These are phyloP conservation scores for Cercospora brassicicola DNA, from an alignment of 2,329 filamentous ascomycete genomes.

Conservation along the genomic window DNA sequence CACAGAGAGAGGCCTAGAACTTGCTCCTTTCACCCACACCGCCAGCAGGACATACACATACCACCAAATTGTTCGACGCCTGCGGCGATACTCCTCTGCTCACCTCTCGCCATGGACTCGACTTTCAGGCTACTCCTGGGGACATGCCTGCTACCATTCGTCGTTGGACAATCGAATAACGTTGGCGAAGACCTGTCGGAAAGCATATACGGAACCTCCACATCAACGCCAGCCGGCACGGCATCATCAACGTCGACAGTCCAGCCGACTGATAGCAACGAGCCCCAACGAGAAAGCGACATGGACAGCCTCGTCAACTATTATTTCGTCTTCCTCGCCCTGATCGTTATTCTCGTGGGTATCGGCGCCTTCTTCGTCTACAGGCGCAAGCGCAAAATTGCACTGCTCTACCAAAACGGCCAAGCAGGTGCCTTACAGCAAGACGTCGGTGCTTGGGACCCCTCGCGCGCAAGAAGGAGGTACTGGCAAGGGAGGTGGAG, in stretches of 20 bases:
- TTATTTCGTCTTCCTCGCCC: slow-evolving; percentile 59
- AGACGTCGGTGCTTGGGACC: slow-evolving; percentile 21
- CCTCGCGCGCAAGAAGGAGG: slow-evolving; percentile 28
- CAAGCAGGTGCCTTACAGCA: slow-evolving; percentile 20
- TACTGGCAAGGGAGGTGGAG: slow-evolving; percentile 32
- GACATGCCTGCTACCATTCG: background rate
- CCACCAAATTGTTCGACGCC: background rate
- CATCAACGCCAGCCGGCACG: background rate
- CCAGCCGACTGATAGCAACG: background rate
- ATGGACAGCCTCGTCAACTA: slow-evolving; percentile 44
- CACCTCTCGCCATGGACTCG: background rate
- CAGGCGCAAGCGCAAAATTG: slow-evolving; percentile 42
- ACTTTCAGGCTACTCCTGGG: background rate
- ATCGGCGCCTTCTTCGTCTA: slow-evolving; percentile 49
- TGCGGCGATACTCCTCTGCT: background rate
- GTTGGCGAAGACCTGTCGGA: background rate
- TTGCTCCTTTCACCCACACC: background rate
- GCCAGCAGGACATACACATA: background rate
- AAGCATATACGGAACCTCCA: slow-evolving; percentile 5
- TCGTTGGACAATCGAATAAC: background rate
- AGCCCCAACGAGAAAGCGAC: slow-evolving; percentile 1
- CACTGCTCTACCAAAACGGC: slow-evolving; percentile 12
- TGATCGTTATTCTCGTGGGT: slow-evolving; percentile 51
- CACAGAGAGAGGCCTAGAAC: background rate
- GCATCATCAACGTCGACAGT: background rate